Evolutionary conservation across 768 basidiomycete species (phyloP), one percentile per base, ranked within the genome.

Genomic region (Mrakia frigida): DNA sequence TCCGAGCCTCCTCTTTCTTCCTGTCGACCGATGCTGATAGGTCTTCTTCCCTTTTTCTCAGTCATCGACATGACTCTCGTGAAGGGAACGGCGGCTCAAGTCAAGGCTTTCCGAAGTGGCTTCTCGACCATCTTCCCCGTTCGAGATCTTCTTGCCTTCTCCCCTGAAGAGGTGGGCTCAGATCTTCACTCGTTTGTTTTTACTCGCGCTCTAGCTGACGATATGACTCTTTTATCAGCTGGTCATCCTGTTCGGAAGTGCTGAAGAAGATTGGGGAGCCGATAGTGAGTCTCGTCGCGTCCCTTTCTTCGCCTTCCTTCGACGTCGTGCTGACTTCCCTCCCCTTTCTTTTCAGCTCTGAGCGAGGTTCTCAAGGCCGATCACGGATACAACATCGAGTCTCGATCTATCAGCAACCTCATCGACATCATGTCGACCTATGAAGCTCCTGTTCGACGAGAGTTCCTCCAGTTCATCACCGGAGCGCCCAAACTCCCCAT

Each of bases 401-500:
- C 93, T 81, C 90, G 91, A 52, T 90, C 94, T 0, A 95, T 99
- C 77, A 89, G 90, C 63, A 90, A 93, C 81, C 87, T 99, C 74
- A 84, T 98, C 35, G 92, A 92, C 73, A 87, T 93, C 78, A 92
- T 99, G 89, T 86, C 92, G 1, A 88, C 88, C 73, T 97, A 91
- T 80, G 91, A 94, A 81, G 83, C 82, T 23, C 82, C 88, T 2
- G 87, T 88, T 25, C 90, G 95, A 43, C 90, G 97, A 78, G 90
- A 92, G 73, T 97, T 91, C 84, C 85, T 99, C 43, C 95, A 98
- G 82, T 99, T 98, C 83, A 93, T 97, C 78, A 98, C 97, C 16
- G 97, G 97, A 60, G 96, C 95, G 82, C 95, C 95, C 25, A 97
- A 96, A 83, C 83, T 98, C 56, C 95, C 95, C 25, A 96, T 98